These are phyloP conservation scores for Sclerotinia nivalis DNA, from an alignment of 2,329 filamentous ascomycete species.

Conservation along the genomic window DNA sequence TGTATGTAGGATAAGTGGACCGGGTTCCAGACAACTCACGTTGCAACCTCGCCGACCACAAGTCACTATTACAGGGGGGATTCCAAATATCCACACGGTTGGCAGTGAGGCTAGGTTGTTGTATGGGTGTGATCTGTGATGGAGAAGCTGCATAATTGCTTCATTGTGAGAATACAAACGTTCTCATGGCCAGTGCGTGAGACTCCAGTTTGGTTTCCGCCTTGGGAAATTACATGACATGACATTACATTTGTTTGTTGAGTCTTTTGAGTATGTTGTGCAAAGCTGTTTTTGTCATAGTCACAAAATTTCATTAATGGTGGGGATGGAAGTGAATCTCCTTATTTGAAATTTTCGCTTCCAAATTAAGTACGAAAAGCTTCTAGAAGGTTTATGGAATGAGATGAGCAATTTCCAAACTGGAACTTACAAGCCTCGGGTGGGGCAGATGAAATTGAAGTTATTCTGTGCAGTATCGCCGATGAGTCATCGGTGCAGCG, in stretches of 20 bases:
- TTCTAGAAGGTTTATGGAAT: slow-evolving; percentile 17
- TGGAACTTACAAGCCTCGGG: neutral
- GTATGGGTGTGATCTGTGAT: neutral
- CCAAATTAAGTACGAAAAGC: neutral
- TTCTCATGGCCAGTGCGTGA: slow-evolving; percentile 6
- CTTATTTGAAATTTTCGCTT: neutral
- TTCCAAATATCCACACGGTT: neutral
- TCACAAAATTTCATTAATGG: neutral
- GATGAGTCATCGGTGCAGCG: neutral
- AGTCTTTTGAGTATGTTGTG: neutral
- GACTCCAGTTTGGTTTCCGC: neutral
- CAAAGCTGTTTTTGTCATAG: neutral
- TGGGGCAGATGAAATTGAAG: slow-evolving; percentile 7
- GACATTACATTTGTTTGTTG: neutral
- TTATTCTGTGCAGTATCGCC: neutral
- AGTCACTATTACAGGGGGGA: neutral
- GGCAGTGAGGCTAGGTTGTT: neutral
- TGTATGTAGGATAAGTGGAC: neutral
- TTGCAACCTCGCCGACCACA: slow-evolving; percentile 14
- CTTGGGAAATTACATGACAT: neutral
- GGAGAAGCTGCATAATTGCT: slow-evolving; percentile 1
- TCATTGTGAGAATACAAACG: neutral
- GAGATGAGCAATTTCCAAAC: slow-evolving; percentile 20
- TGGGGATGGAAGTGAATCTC: neutral
- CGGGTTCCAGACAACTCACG: slow-evolving; percentile 9